Conservation (phyloP, 2,329 filamentous ascomycete genomes). For the Trichoderma cornu-damae region DNA sequence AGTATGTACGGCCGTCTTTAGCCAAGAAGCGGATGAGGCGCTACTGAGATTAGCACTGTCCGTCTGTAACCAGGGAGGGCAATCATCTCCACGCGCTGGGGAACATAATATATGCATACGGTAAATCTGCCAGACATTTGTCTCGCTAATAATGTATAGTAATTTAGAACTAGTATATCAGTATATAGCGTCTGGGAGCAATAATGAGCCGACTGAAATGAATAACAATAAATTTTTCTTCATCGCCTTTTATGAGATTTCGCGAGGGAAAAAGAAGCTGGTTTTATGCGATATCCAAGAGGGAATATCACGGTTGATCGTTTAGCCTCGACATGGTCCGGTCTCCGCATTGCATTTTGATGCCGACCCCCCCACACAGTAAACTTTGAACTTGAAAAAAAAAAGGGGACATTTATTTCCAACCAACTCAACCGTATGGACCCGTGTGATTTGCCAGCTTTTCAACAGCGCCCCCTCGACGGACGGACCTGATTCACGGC, state of each 20-base stretch:
- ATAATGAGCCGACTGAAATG: too few species aligned
- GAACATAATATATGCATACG: not conserved
- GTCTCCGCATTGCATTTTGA: conserved; percentile 14
- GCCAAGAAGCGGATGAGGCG: conserved; percentile 70
- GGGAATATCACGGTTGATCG: not conserved
- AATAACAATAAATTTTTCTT: too few species aligned
- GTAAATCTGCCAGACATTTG: conserved; percentile 16
- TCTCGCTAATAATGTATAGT: not conserved
- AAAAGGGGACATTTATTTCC: too few species aligned
- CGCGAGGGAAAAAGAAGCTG: not conserved
- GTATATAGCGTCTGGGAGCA: too few species aligned
- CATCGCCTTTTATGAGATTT: not conserved
- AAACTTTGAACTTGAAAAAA: not conserved
- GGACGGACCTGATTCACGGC: not conserved
- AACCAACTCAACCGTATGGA: too few species aligned
- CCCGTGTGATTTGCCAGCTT: conserved; percentile 3
- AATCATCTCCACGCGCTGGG: not conserved
- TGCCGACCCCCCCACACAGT: conserved; percentile 9
- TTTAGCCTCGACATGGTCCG: conserved; percentile 3
- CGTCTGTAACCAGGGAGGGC: not conserved
- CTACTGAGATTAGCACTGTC: conserved; percentile 36
- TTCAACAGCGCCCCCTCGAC: not conserved
- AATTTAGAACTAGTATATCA: too few species aligned
- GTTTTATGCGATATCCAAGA: not conserved
- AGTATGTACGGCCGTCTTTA: conserved; percentile 63